Evolutionary conservation across 495 filamentous ascomycete genomes (phyloP).

Genomic region (Copromyces sp.): DNA sequence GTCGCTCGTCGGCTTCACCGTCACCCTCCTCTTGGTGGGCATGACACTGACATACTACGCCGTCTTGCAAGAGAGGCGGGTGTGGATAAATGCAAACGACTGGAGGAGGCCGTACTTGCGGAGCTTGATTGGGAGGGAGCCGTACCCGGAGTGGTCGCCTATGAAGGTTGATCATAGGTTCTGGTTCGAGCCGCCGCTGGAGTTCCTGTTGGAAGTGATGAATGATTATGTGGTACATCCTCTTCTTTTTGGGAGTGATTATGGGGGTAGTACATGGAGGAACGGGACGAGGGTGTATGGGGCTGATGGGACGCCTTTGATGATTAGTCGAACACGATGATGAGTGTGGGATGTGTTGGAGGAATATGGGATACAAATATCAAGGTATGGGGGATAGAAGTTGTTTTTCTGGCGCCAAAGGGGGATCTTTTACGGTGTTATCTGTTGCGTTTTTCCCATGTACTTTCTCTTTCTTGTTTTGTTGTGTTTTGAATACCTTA

Average conservation of each 20-base stretch:
- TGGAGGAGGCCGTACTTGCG: slow-evolving; percentile 9
- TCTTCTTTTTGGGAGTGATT: neutral
- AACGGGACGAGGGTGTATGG: neutral
- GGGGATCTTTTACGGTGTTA: neutral
- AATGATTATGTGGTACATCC: neutral
- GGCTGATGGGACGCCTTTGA: neutral
- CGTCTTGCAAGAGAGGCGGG: slow-evolving; percentile 8
- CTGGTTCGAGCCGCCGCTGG: neutral
- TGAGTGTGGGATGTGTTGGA: neutral
- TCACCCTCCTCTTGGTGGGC: neutral
- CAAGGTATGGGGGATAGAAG: neutral
- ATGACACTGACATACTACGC: slow-evolving; percentile 7
- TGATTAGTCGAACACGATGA: neutral
- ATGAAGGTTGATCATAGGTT: slow-evolving; percentile 7
- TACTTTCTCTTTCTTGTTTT: neutral
- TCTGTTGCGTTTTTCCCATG: neutral
- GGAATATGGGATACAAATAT: neutral
- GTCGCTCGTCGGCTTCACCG: slow-evolving; percentile 1
- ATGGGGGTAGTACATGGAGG: neutral
- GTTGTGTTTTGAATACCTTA: neutral
- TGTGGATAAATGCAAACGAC: slow-evolving; percentile 12
- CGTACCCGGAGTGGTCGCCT: slow-evolving; percentile 9
- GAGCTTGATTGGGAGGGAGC: slow-evolving; percentile 1
- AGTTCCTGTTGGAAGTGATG: neutral
- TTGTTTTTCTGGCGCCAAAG: neutral